phyloP scores from a whole-genome alignment of 352 stramenopile genomes.

The Globisporangium spinosum region DNA sequence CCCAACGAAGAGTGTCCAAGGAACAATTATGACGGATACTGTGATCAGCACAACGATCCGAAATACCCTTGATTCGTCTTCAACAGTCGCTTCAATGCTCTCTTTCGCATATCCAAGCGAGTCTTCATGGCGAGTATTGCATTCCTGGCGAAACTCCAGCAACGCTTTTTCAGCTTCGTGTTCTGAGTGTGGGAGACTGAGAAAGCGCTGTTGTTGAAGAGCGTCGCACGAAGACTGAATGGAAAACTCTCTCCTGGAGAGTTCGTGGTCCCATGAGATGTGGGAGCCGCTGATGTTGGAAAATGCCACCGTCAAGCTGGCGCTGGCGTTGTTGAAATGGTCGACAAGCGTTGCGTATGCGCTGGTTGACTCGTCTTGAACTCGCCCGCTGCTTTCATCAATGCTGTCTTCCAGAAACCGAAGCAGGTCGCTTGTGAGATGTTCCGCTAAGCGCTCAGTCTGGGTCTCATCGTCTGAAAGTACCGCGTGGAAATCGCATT shows the following conservation, averaged over 20 bases:
- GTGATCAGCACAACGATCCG: conserved; percentile 20
- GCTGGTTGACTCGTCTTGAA: not conserved
- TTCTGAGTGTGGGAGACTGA: conserved; percentile 23
- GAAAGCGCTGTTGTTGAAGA: conserved; percentile 24
- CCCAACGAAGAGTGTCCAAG: conserved; percentile 30
- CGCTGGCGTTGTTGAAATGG: not conserved
- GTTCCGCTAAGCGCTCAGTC: not conserved
- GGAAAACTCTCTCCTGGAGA: conserved; percentile 20
- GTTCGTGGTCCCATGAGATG: conserved; percentile 22
- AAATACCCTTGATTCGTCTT: conserved; percentile 14
- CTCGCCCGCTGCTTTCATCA: not conserved
- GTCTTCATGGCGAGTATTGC: conserved; percentile 25
- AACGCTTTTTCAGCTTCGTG: conserved; percentile 17
- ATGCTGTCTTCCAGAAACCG: conserved; percentile 14
- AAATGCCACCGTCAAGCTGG: conserved; percentile 12
- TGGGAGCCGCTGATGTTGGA: conserved; percentile 22
- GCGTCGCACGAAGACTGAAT: conserved; percentile 17
- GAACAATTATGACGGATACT: conserved; percentile 25
- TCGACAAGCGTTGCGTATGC: not conserved
- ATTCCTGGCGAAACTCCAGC: conserved; percentile 14
- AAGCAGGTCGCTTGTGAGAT: conserved; percentile 15
- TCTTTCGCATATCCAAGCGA: conserved; percentile 33
- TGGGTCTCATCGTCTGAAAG: conserved; percentile 6
- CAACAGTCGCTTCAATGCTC: conserved; percentile 10
- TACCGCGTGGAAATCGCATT: not conserved